phyloP scores from a whole-genome alignment of 2,329 filamentous ascomycete genomes.

The Claviceps spartinae region DNA sequence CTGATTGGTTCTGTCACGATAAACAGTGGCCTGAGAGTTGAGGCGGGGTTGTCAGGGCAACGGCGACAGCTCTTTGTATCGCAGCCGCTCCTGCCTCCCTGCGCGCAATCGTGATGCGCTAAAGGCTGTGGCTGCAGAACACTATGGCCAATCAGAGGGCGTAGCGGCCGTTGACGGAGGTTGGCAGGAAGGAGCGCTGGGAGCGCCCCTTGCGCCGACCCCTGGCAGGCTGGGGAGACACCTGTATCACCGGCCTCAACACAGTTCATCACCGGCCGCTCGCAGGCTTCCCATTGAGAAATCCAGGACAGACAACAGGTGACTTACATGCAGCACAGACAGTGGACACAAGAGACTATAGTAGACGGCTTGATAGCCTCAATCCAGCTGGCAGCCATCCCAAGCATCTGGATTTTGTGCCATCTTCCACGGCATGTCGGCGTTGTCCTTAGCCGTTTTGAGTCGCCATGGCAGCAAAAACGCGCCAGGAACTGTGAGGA shows the following conservation, averaged over 20 bases:
- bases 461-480: slow-evolving; percentile 12
- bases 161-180: no score
- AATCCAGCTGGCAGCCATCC: no score
- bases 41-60: slow-evolving; percentile 5
- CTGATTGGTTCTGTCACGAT: slow-evolving; percentile 6
- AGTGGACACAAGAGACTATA: not conserved
- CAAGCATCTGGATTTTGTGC: no score
- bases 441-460: not conserved
- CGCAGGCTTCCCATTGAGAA: not conserved
- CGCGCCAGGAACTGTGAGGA: slow-evolving; percentile 4
- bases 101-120: slow-evolving; percentile 1
- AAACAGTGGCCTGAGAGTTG: slow-evolving; percentile 2
- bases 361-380: not conserved
- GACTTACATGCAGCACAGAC: not conserved
- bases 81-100: not conserved
- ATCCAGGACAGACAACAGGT: not conserved
- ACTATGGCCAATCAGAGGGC: not conserved
- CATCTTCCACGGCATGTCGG: no score
- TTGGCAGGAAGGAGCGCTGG: not conserved
- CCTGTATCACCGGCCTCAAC: not conserved
- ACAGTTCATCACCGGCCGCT: not conserved
- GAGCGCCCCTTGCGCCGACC: not conserved
- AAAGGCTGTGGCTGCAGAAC: not conserved
- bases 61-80: not conserved
- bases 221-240: not conserved